Evolutionary conservation across 106 monocot genomes (phyloP), one percentile per base, ranked within the genome.

Genomic region (Dactylorhiza incarnata): DNA sequence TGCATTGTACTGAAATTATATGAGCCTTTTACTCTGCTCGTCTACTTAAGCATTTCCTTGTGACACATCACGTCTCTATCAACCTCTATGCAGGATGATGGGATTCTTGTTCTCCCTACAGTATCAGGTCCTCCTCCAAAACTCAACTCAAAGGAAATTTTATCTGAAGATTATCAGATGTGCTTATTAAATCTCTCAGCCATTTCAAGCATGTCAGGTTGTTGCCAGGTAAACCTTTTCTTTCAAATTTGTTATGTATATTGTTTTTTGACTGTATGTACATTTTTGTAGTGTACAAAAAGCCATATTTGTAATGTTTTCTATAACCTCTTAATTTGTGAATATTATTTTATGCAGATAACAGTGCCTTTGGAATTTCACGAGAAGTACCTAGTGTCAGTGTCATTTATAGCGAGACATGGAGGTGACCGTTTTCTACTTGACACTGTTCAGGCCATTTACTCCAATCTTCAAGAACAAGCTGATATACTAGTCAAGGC

Each of bases 201-300:
- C 78, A 80, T 94, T 84, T 83, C 99, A 55, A 85, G 99, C 79
- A 88, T 99, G 89, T 99, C 94, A 67, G 99, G 99, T 72, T 99
- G 99, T 84, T 99, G 99, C 83, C 99, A 99, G 99, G 99, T 99
- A 86, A 72, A 19, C 14, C 7, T 49, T 72, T 49, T 49, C 12
- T 45, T 65, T 24, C 9, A 65, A 65, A 65, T 26, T 12, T 26
- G 65, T 59, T 0, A 59, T 59, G 22, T 7, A 9, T 22, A 59
- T 22, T 22, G 19, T 9, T 59, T 20, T 6, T 1, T 22, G 5
- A 20, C n/a, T 22, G 16, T 56, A 22, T 22, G 3, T 65, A 9
- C 26, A 26, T 29, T 1, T n/a, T 58, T 66, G 66, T 24, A 26
- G 23, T 65, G 65, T 65, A 24, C 19, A 46, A 6, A 46, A 69